Percentiles rank a stretch among this genome's conserved stretches.
phyloP scores from a whole-genome alignment of 352 stramenopile genomes.

The Pythium rhizo-oryzae region DNA sequence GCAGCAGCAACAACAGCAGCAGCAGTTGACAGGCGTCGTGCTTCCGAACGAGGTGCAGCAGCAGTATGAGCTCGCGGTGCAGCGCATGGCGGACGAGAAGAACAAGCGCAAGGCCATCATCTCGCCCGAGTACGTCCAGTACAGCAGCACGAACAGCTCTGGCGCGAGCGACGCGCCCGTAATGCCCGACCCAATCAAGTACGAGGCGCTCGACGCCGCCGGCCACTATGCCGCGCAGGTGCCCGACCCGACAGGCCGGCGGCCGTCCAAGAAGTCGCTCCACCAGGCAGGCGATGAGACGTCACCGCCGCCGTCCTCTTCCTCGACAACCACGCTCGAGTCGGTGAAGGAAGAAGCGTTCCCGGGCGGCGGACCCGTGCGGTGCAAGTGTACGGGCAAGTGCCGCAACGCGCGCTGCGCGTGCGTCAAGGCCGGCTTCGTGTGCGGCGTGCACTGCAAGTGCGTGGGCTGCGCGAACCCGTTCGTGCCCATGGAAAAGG shows the following conservation, averaged over 20 bases:
- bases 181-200: slow-evolving; percentile 29
- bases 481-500: slow-evolving; percentile 71
- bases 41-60: slow-evolving; percentile 33
- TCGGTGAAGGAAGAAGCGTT: slow-evolving; percentile 16
- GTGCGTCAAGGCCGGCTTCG: slow-evolving; percentile 78
- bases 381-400: slow-evolving; percentile 85
- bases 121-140: slow-evolving; percentile 84
- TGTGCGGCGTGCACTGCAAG: slow-evolving; percentile 81
- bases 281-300: slow-evolving; percentile 31
- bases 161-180: not conserved
- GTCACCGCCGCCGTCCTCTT: not conserved
- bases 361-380: slow-evolving; percentile 26
- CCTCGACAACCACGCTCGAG: not conserved
- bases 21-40: not conserved
- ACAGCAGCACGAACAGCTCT: slow-evolving; percentile 25
- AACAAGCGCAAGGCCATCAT: slow-evolving; percentile 85
- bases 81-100: slow-evolving; percentile 62
- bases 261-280: slow-evolving; percentile 68
- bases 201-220: slow-evolving; percentile 15
- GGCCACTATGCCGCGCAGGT: slow-evolving; percentile 56
- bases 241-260: slow-evolving; percentile 55
- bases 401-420: slow-evolving; percentile 81
- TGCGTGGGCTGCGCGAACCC: slow-evolving; percentile 79
- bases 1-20: not conserved
- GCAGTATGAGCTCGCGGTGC: slow-evolving; percentile 46